Evolutionary conservation across 2,329 filamentous ascomycete genomes (phyloP), one percentile per base, ranked within the genome.

Genomic region (Monilinia aucupariae): DNA sequence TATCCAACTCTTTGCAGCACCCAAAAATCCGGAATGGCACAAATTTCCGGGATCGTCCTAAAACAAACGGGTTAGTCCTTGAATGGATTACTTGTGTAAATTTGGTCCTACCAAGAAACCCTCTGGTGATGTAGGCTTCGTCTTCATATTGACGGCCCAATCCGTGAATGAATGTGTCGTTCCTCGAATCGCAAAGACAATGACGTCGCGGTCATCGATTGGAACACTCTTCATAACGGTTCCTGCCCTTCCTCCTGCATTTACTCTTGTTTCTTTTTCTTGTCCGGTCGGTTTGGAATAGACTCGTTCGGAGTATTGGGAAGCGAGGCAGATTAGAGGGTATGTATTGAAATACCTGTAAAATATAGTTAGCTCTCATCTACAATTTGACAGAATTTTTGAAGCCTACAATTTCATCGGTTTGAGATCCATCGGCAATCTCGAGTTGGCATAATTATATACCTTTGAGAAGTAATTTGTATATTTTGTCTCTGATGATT

Each of bases 121-220:
- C 0, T 72, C 73, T 0, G 91, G 90, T 1, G 85, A 80, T 0
- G 82, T 79, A 0, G 90, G 90, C 0, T 82, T 84, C 1, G 83
- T 83, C 56, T 89, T 85, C 61, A 94, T 81, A 73, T 96, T 96
- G 52, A 94, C 89, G 1, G 88, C 83, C 91, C 91, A 96, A 76
- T 96, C 91, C 78, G 89, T 85, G 69, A 94, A 89, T 8, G 85
- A 89, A 30, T 90, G 85, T 0, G 87, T 91, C 10, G 54, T 62
- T 25, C 91, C 91, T 25, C 91, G 85, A 66, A 96, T 90, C 17
- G 91, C 90, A 70, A 96, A 90, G 13, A 96, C 88, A 62, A 96
- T 87, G 22, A 87, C 87, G 72, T 90, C 85, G 77, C 87, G 85
- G 70, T 90, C 81, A 71, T 94, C 90, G 72, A 92, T 85, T 1